phyloP scores from a whole-genome alignment of 2,329 filamentous ascomycete species.

The Penicillium sp. region DNA sequence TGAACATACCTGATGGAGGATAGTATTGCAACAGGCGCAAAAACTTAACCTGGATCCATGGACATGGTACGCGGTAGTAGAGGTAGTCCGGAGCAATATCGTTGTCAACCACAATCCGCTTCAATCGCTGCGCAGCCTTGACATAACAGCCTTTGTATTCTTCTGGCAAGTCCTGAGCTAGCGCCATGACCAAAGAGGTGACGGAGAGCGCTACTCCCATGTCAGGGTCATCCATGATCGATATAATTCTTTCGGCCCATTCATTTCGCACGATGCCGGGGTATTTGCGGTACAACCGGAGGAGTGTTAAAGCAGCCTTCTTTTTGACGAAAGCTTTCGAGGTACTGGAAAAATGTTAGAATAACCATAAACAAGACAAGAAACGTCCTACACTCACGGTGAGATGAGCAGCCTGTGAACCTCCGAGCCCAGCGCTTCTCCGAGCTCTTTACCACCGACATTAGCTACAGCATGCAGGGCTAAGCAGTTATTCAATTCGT shows the following conservation, averaged over 20 bases:
- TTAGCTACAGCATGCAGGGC: constrained; percentile 97
- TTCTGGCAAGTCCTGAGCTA: constrained; percentile 91
- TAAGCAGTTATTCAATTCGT: constrained; percentile 96
- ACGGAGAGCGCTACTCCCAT: constrained; percentile 93
- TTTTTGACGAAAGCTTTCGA: constrained; percentile 99
- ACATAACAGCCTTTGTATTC: constrained; percentile 92
- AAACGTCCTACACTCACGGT: constrained; percentile 60
- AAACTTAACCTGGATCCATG: constrained; percentile 96
- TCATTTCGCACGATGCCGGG: constrained; percentile 91
- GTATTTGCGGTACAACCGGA: constrained; percentile 91
- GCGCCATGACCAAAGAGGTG: constrained; percentile 88
- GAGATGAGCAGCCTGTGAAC: constrained; percentile 93
- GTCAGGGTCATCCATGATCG: constrained; percentile 96
- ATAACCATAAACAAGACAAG: constrained; percentile 36
- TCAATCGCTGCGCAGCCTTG: constrained; percentile 85
- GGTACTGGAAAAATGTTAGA: constrained; percentile 47
- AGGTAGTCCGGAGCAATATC: constrained; percentile 90
- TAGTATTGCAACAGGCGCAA: constrained; percentile 92
- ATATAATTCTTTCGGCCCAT: constrained; percentile 97
- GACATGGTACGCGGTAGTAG: constrained; percentile 99
- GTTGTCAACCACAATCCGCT: constrained; percentile 84
- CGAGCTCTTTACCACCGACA: constrained; percentile 94
- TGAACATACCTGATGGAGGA: constrained; percentile 73
- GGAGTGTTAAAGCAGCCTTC: constrained; percentile 89
- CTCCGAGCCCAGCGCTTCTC: constrained; percentile 85